Evolutionary conservation across 345 rosid species (phyloP), one percentile per base, ranked within the genome.

Genomic region (Carallia pectinifolia): DNA sequence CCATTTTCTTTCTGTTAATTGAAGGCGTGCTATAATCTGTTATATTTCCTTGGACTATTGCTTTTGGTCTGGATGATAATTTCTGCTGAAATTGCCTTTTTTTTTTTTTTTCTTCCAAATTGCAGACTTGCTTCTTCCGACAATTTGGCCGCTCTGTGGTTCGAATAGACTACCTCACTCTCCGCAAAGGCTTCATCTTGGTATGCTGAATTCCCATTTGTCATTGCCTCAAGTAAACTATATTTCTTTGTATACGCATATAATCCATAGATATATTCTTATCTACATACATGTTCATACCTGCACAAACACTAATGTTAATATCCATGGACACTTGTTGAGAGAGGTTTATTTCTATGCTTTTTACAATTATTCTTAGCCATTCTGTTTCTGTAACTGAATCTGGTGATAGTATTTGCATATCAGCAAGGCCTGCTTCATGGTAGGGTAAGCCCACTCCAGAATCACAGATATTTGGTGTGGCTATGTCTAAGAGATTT

Each of bases 61-160:
- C 47, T n/a, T 61, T 66, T 19, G 37, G 65, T 65, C 53, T 40
- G 50, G 12, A 12, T 50, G 34, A 1, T 65, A 40, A 65, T 64
- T 62, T 38, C 55, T 27, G 10, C 68, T 61, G 60, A 61, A 39
- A 19, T 63, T 58, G 19, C 38, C 23, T 23, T 58, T 44, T 17
- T 74, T 73, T 17, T 74, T 73, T 68, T 54, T 27, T 33, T 33
- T 68, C 50, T 27, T 7, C 80, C 64, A 54, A 74, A 60, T 56
- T 75, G 84, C 87, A 95, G 97, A 90, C 85, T 63, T 95, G 99
- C 78, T 92, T 90, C 86, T 88, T 95, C 74, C 82, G 91, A 52
- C 97, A 95, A 77, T 95, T 95, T 65, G 97, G 93, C 65, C 77
- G 50, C 40, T 88, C 99, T n/a, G 97, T 95, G 68, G 96, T 79